Base-by-base conservation (phyloP, 2,329 filamentous ascomycete species). In the Teratosphaeria viscida region DNA sequence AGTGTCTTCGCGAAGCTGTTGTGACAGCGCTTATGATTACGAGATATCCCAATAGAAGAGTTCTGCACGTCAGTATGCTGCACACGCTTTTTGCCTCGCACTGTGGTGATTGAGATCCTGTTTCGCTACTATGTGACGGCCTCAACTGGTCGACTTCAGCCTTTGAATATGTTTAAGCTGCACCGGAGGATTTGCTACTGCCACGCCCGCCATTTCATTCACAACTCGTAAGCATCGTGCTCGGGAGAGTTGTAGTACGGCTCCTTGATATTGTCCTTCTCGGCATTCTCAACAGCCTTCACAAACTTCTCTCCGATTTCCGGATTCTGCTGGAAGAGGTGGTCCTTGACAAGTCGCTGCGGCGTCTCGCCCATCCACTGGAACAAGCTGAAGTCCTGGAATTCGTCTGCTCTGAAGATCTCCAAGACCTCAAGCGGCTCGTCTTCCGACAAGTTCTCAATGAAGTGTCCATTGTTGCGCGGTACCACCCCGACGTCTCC, bases 401-500 rank as follows among this genome's bases (percentile, higher is more conserved):
- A 91, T 70, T 85, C 79, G 64, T 88, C 83, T 4, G 61, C 55
- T 55, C 67, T 60, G 75, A 92, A 88, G 16, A 92, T 84, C 73
- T 92, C 88, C 11, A 92, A 76, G 72, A 91, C 87, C 70, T 89
- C 85, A 2, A 92, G 74, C 19, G 87, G 82, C 71, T 90, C 87
- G 55, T 88, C 83, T n/a, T 87, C 85, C 49, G 77, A 79, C 5
- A 89, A 83, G 66, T 91, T 91, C 78, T 92, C 88, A 58, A 92
- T 87, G 70, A 90, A 92, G 70, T 92, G 88, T 2, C 86, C 88
- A 80, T 88, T 89, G 70, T 89, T 89, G 68, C 71, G 79, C 0
- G 88, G 88, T 5, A 92, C 87, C 63, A 91, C 88, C 14, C 86
- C 88, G 0, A 90, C 86, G 66, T 92, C 89, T 1, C 88, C 89